Evolutionary conservation across 331 rosid species (phyloP).

Genomic region (Telfairia occidentalis): DNA sequence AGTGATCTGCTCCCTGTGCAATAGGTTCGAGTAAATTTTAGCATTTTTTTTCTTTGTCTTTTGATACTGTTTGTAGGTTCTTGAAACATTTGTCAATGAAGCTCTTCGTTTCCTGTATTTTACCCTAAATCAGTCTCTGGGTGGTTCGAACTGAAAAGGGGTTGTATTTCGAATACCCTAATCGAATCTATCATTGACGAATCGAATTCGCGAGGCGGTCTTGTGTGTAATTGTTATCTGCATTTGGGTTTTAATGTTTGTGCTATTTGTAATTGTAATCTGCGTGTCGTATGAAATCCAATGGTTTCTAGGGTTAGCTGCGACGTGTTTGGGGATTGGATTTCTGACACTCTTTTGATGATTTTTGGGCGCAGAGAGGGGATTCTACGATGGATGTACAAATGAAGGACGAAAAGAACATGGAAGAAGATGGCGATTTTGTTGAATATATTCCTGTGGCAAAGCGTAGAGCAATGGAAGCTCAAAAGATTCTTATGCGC

Average conservation of each 20-base stretch:
- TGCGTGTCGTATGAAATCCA: not conserved
- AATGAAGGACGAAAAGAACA: constrained; percentile 15
- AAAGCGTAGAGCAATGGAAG: constrained; percentile 75
- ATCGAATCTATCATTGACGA: not conserved
- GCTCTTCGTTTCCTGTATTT: not conserved
- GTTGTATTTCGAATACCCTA: not conserved
- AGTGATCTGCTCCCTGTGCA: not conserved
- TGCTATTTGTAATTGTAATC: not conserved
- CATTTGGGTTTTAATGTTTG: not conserved
- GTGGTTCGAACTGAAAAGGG: not conserved
- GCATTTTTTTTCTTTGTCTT: not conserved
- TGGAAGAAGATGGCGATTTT: constrained; percentile 63
- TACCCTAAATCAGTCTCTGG: not conserved
- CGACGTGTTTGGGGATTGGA: not conserved
- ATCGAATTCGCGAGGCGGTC: not conserved
- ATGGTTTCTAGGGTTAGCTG: not conserved
- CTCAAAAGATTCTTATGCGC: constrained; percentile 70
- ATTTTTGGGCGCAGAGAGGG: constrained; percentile 4
- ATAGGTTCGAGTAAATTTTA: not conserved
- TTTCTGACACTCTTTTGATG: not conserved
- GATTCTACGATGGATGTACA: not conserved
- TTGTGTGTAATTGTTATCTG: not conserved
- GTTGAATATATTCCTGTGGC: constrained; percentile 72
- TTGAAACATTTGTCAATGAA: not conserved
- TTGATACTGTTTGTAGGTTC: not conserved